Evolutionary conservation across 1,284 basidiomycete species (phyloP), one percentile per base, ranked within the genome.

Genomic region (Pascua sp.): DNA sequence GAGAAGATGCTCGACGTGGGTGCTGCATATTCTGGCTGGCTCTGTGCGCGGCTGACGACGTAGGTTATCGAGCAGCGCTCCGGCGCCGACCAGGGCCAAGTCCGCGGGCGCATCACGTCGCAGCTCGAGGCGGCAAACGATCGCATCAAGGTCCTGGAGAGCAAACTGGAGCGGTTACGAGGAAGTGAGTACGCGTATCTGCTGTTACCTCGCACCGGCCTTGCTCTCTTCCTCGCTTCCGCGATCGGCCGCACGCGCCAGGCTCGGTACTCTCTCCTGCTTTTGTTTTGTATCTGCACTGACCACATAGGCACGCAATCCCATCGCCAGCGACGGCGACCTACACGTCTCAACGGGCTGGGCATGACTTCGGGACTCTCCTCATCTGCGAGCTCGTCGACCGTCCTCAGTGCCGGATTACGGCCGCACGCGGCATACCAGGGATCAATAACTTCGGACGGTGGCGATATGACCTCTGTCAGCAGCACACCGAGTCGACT

Each of bases 1-100:
- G 79, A 80, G 64, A 81, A 80, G 64, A 78, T 82, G 70, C 74
- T 82, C 12, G 77, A 79, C 65, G 78, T 81, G 47, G 75, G 78
- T 61, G 41, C 12, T 18, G 15, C 3, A 11, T 32, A 24, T 4
- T 32, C 24, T 32, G 24, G 36, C 24, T 32, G 24, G 36, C 24
- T 7, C 24, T 32, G 24, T 32, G 24, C 24, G 39, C 7, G 40
- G 56, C 53, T 63, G 42, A 57, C 47, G 37, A 11, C 53, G 24
- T 32, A 71, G 72, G 73, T 73, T 38, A 74, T 74, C 9, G 72
- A 75, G 60, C 61, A 70, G 56, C 63, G 70, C 39, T 53, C 50
- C 0, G 66, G 70, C 9, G 67, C 65, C 10, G 73, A 71, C 32
- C 68, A 67, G 56, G 72, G 67, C 40, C 69, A 72, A 59, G 64